These are phyloP conservation scores for Isabelozyma gotoi DNA, from an alignment of 805 yeast species.

Conservation along the genomic window DNA sequence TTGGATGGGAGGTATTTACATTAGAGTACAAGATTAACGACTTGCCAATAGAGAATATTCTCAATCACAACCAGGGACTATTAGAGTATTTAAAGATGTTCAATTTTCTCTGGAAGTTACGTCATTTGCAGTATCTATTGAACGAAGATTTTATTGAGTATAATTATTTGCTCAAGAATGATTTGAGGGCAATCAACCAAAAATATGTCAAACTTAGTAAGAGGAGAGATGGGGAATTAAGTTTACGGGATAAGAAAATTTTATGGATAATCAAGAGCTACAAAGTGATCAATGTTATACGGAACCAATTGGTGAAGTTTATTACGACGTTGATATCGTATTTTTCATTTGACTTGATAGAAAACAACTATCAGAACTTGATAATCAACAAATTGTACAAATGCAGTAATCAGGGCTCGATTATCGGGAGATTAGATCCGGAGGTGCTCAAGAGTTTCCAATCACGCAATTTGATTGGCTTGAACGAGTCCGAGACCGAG, in stretches of 20 bases:
- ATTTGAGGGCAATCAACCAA: constrained; percentile 15
- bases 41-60: constrained; percentile 49
- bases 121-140: constrained; percentile 57
- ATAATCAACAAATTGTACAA: constrained; percentile 23
- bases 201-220: constrained; percentile 11
- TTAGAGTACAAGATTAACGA: constrained; percentile 67
- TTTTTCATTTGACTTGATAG: constrained; percentile 48
- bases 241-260: constrained; percentile 27
- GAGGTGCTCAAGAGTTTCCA: neutral
- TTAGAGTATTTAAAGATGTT: constrained; percentile 75
- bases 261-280: constrained; percentile 30
- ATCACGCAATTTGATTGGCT: constrained; percentile 3
- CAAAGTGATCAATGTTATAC: constrained; percentile 34
- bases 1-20: constrained; percentile 93
- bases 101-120: constrained; percentile 80
- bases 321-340: constrained; percentile 39
- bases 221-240: constrained; percentile 41
- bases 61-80: constrained; percentile 22
- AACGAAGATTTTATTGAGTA: constrained; percentile 30
- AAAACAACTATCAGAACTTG: constrained; percentile 30
- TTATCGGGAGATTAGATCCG: neutral
- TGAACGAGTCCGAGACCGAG: constrained; percentile 5
- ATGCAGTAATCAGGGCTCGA: constrained; percentile 1
- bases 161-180: constrained; percentile 24
- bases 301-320: constrained; percentile 42